Evolutionary conservation across 805 yeast genomes (phyloP).

Genomic region (Yarrowia sp.): DNA sequence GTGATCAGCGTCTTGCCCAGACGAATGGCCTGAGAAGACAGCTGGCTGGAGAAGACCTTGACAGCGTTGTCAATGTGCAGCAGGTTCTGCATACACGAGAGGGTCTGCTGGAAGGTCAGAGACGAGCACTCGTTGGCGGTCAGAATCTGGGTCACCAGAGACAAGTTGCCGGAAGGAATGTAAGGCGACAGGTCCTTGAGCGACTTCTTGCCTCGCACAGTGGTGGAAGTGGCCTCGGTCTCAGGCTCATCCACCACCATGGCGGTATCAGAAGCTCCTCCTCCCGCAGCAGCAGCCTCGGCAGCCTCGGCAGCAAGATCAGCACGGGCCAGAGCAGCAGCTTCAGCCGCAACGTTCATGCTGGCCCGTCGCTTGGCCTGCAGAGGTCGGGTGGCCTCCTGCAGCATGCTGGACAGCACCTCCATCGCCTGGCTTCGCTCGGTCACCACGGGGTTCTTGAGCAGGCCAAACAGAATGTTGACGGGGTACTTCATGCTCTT

Average conservation of each 20-base stretch:
- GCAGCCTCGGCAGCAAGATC: background rate
- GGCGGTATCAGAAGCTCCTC: conserved; percentile 6
- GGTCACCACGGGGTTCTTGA: conserved; percentile 68
- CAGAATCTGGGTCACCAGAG: conserved; percentile 68
- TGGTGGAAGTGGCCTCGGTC: conserved; percentile 7
- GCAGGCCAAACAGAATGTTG: conserved; percentile 66
- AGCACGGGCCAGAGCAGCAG: conserved; percentile 20
- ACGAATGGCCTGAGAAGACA: conserved; percentile 67
- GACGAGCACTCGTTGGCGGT: conserved; percentile 85
- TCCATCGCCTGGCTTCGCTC: conserved; percentile 82
- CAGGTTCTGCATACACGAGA: conserved; percentile 80
- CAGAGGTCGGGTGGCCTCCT: conserved; percentile 77
- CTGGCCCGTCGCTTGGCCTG: conserved; percentile 52
- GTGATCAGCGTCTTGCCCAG: conserved; percentile 62
- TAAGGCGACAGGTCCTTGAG: conserved; percentile 55
- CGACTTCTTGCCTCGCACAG: conserved; percentile 23
- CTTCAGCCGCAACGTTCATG: conserved; percentile 52
- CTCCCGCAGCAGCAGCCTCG: background rate
- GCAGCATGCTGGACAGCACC: conserved; percentile 73
- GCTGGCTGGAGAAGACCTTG: conserved; percentile 67
- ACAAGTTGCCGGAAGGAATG: conserved; percentile 68
- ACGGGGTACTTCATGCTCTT: conserved; percentile 64
- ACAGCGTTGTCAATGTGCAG: conserved; percentile 67
- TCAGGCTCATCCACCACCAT: conserved; percentile 19
- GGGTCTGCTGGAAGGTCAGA: conserved; percentile 81